phyloP scores from a whole-genome alignment of 2,329 filamentous ascomycete species.

The Bipolaris victoriae region DNA sequence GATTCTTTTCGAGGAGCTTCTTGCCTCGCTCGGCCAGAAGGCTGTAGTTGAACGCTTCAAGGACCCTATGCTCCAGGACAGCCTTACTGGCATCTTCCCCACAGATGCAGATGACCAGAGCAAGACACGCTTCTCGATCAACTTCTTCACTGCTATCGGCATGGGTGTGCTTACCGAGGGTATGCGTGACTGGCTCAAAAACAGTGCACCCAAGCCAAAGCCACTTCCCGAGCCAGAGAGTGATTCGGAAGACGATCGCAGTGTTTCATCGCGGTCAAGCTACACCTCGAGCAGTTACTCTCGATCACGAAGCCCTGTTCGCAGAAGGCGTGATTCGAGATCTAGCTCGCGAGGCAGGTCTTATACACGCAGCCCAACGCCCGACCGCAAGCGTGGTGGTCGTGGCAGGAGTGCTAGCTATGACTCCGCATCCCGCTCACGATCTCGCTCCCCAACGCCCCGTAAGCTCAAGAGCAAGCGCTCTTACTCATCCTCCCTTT shows the following conservation, averaged over 20 bases:
- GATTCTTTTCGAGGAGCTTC: constrained; percentile 91
- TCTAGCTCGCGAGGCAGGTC: constrained; percentile 39
- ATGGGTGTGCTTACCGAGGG: constrained; percentile 95
- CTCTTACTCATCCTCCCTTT: constrained; percentile 30
- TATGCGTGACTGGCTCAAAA: constrained; percentile 90
- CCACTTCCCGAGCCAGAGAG: constrained; percentile 54
- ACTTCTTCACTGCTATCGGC: constrained; percentile 98
- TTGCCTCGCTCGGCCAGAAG: constrained; percentile 83
- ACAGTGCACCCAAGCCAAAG: constrained; percentile 79
- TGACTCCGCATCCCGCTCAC: constrained; percentile 31
- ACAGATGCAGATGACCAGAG: constrained; percentile 77
- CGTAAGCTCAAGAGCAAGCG: constrained; percentile 27
- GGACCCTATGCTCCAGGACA: constrained; percentile 73
- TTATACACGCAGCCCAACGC: constrained; percentile 39
- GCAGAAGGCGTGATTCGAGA: constrained; percentile 29
- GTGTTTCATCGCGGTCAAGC: constrained; percentile 43
- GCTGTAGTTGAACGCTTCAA: constrained; percentile 81
- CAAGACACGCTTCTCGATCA: constrained; percentile 96
- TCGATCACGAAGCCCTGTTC: constrained; percentile 31
- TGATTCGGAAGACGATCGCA: constrained; percentile 43
- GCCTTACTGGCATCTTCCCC: constrained; percentile 86
- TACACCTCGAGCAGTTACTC: constrained; percentile 41
- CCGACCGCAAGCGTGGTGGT: constrained; percentile 28
- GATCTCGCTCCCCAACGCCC: constrained; percentile 32
- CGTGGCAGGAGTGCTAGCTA: constrained; percentile 31